phyloP scores from a whole-genome alignment of 2,329 filamentous ascomycete genomes.

The Aspergillus sp. region DNA sequence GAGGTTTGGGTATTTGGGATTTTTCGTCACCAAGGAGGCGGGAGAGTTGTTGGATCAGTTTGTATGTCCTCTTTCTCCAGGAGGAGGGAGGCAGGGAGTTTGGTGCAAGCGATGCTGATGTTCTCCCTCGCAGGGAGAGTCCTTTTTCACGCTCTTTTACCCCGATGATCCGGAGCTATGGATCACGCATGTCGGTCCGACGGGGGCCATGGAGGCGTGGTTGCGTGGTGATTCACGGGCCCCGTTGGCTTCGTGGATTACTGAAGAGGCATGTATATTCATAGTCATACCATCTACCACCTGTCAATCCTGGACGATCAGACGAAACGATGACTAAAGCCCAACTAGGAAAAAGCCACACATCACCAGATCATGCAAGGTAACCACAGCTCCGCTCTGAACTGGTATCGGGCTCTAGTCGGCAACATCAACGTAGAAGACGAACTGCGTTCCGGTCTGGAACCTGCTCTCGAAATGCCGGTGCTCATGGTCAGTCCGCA shows the following conservation, averaged over 20 bases:
- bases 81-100: too few relatives aligned
- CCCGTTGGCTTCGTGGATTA: constrained; percentile 18
- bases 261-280: constrained; percentile 13
- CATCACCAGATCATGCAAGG: constrained; percentile 23
- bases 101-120: background rate
- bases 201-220: constrained; percentile 23
- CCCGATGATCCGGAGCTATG: constrained; percentile 18
- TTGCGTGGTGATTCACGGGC: constrained; percentile 17
- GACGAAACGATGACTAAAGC: background rate
- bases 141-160: constrained; percentile 27
- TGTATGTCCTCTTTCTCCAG: constrained; percentile 15
- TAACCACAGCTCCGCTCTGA: constrained; percentile 17
- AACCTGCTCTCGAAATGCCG: constrained; percentile 17
- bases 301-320: background rate
- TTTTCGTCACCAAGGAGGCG: constrained; percentile 17
- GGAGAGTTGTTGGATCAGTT: constrained; percentile 21
- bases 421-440: constrained; percentile 23
- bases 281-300: background rate
- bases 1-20: constrained; percentile 24
- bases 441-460: constrained; percentile 15
- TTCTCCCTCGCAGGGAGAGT: constrained; percentile 10
- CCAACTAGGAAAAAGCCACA: constrained; percentile 15
- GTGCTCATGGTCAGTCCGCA: constrained; percentile 19
- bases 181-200: constrained; percentile 20
- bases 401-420: constrained; percentile 26